Evolutionary conservation across 192 early-diverging fungal species (phyloP).

Genomic region (Spinellus fusiger): DNA sequence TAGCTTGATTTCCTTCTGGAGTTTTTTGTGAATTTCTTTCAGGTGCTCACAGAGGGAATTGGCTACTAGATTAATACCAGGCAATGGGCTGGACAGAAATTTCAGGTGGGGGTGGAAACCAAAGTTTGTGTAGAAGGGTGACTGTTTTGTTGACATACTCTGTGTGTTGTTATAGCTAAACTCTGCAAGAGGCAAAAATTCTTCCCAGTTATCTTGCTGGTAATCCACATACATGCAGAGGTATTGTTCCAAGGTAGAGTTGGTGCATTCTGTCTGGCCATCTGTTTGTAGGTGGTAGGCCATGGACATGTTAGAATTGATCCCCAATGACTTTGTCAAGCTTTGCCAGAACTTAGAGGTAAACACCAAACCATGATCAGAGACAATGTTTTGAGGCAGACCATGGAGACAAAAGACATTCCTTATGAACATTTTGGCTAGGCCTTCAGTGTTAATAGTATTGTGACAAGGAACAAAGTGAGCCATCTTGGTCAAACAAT

Average conservation of each 20-base stretch:
- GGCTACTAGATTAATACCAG: too few relatives aligned
- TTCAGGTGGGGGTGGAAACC: slow-evolving; percentile 25
- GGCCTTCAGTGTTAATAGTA: slow-evolving; percentile 4
- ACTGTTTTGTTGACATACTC: slow-evolving; percentile 12
- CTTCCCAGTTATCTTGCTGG: slow-evolving; percentile 38
- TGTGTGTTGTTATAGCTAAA: slow-evolving; percentile 49
- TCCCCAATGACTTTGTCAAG: slow-evolving; percentile 18
- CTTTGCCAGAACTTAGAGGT: slow-evolving; percentile 31
- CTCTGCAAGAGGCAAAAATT: slow-evolving; percentile 33
- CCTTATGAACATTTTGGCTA: slow-evolving; percentile 20
- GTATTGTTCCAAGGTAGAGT: slow-evolving; percentile 33
- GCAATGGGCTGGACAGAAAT: too few relatives aligned
- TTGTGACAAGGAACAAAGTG: slow-evolving; percentile 13
- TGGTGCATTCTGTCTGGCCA: slow-evolving; percentile 38
- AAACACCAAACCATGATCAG: slow-evolving; percentile 41
- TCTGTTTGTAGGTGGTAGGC: slow-evolving; percentile 36
- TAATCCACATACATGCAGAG: slow-evolving; percentile 31
- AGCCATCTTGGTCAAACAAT: slow-evolving; percentile 35
- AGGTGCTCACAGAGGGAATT: too few relatives aligned
- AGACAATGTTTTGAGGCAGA: slow-evolving; percentile 37
- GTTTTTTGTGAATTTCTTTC: too few relatives aligned
- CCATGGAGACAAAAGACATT: slow-evolving; percentile 27
- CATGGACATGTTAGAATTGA: slow-evolving; percentile 31
- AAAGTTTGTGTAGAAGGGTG: slow-evolving; percentile 28
- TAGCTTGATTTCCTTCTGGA: too few relatives aligned